Evolutionary conservation across 805 yeast species (phyloP).

Genomic region (Jamesozyma hellenica): DNA sequence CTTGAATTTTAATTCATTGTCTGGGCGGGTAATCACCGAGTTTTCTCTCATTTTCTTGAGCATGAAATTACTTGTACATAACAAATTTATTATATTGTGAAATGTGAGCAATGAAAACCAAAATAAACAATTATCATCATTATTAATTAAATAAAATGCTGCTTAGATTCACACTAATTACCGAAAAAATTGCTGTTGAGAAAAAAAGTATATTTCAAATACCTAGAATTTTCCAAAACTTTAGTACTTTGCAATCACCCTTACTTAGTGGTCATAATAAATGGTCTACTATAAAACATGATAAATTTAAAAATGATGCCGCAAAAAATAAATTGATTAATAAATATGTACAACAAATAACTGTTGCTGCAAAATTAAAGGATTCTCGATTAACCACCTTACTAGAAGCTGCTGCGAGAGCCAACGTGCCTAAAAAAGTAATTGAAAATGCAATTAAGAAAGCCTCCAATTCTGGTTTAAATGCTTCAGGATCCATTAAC

Average conservation of each 20-base stretch:
- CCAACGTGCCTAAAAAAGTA: conserved; percentile 72
- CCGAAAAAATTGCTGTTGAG: too few species aligned
- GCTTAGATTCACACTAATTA: too few species aligned
- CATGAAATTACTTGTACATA: too few species aligned
- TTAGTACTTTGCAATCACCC: background rate
- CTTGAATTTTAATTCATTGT: too few species aligned
- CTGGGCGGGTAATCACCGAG: too few species aligned
- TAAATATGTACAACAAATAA: conserved; percentile 61
- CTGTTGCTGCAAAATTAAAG: conserved; percentile 56
- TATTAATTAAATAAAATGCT: too few species aligned
- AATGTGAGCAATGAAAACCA: too few species aligned
- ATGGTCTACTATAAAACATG: conserved; percentile 93
- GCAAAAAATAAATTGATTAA: conserved; percentile 59
- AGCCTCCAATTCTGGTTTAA: conserved; percentile 46
- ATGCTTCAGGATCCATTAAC: conserved; percentile 40
- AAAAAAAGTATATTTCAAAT: too few species aligned
- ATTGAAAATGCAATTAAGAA: conserved; percentile 82
- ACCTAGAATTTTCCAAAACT: too few species aligned
- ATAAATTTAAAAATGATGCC: conserved; percentile 87
- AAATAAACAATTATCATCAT: too few species aligned
- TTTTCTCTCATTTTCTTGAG: too few species aligned
- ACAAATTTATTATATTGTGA: too few species aligned
- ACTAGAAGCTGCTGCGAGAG: conserved; percentile 64
- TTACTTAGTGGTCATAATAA: conserved; percentile 66
- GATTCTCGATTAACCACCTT: conserved; percentile 50